Evolutionary conservation across 2,329 filamentous ascomycete genomes (phyloP).

Genomic region (Ophiosphaerella narmari): DNA sequence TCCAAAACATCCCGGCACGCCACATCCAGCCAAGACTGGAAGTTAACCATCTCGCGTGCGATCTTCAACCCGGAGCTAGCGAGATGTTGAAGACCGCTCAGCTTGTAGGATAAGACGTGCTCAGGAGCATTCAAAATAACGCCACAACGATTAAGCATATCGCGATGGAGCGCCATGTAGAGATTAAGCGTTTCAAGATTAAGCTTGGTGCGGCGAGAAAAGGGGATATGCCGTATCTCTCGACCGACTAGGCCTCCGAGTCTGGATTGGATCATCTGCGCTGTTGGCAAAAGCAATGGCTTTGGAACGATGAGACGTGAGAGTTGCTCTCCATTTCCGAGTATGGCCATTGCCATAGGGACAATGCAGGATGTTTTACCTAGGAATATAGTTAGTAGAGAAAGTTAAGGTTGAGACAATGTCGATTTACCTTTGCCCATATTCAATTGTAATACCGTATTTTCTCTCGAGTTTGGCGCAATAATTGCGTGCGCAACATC

Average conservation of each 20-base stretch:
- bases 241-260: constrained; percentile 61
- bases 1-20: constrained; percentile 64
- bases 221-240: constrained; percentile 61
- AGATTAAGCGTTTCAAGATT: constrained; percentile 35
- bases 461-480: constrained; percentile 55
- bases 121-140: constrained; percentile 66
- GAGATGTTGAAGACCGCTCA: constrained; percentile 61
- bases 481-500: constrained; percentile 67
- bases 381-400: no score
- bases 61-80: constrained; percentile 17
- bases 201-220: constrained; percentile 56
- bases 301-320: constrained; percentile 62
- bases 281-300: constrained; percentile 62
- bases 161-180: constrained; percentile 43
- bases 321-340: constrained; percentile 49
- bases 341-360: constrained; percentile 55
- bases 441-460: constrained; percentile 68
- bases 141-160: constrained; percentile 52
- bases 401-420: no score
- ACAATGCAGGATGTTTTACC: constrained; percentile 65
- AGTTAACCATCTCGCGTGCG: constrained; percentile 53
- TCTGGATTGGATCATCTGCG: constrained; percentile 59
- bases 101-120: constrained; percentile 67
- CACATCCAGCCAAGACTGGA: constrained; percentile 55
- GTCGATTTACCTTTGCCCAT: constrained; percentile 61